These are phyloP conservation scores for Umbelopsis sp. DNA, from an alignment of 371 early-diverging fungal species.

Conservation along the genomic window DNA sequence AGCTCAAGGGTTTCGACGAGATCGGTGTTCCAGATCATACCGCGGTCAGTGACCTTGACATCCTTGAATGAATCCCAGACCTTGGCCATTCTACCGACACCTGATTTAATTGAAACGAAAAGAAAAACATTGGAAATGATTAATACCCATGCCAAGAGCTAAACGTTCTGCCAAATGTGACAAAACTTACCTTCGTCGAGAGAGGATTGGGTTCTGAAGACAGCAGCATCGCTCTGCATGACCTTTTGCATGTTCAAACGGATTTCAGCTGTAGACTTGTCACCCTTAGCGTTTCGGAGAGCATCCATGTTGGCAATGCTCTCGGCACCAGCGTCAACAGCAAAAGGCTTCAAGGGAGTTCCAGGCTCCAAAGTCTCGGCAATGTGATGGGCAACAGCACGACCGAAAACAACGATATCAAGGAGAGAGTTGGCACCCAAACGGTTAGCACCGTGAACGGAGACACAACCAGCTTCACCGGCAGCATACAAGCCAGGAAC, in stretches of 20 bases:
- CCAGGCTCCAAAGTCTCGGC: conserved; percentile 85
- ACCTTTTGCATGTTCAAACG: conserved; percentile 96
- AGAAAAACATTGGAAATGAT: background rate
- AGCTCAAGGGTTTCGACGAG: conserved; percentile 94
- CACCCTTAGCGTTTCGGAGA: conserved; percentile 83
- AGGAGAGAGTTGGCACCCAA: conserved; percentile 98
- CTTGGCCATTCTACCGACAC: conserved; percentile 82
- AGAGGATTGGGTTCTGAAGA: conserved; percentile 92
- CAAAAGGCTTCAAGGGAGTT: conserved; percentile 83
- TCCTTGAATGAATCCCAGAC: conserved; percentile 83
- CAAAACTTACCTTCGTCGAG: conserved; percentile 77
- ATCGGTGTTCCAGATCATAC: conserved; percentile 98
- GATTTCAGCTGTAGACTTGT: conserved; percentile 82
- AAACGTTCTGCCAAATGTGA: background rate
- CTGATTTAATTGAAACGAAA: conserved; percentile 8
- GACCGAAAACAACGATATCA: conserved; percentile 97
- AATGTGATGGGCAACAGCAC: conserved; percentile 95
- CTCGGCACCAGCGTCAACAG: conserved; percentile 83
- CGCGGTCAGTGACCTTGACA: conserved; percentile 89
- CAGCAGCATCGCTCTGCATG: conserved; percentile 98
- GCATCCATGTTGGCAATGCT: conserved; percentile 94
- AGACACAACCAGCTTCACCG: conserved; percentile 93
- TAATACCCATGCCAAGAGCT: background rate
- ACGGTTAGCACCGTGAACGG: conserved; percentile 98
- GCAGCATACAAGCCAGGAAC: conserved; percentile 96